phyloP scores from a whole-genome alignment of 331 rosid genomes.

The Malus hybrid region DNA sequence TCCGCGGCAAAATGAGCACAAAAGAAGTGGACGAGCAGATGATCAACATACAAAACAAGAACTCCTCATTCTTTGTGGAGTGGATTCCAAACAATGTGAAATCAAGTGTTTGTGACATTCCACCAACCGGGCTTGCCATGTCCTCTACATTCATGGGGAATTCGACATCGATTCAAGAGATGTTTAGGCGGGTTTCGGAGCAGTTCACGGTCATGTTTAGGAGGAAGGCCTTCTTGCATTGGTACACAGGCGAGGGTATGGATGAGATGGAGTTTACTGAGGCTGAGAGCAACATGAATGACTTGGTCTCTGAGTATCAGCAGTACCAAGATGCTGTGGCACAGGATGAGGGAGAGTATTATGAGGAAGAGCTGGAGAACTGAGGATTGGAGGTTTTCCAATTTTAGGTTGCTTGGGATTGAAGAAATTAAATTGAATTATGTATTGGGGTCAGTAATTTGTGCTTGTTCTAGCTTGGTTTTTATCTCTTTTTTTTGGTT shows the following conservation, averaged over 20 bases:
- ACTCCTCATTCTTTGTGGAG: constrained; percentile 76
- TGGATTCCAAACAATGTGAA: constrained; percentile 91
- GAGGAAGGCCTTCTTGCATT: constrained; percentile 42
- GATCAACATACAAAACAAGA: constrained; percentile 86
- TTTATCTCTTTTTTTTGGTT: background rate
- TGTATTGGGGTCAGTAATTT: background rate
- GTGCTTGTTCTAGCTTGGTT: background rate
- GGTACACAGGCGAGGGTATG: background rate
- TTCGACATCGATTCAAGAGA: constrained; percentile 79
- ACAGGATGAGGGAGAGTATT: constrained; percentile 38
- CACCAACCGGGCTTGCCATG: constrained; percentile 72
- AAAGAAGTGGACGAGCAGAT: constrained; percentile 24
- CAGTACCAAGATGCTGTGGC: constrained; percentile 77
- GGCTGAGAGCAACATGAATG: background rate
- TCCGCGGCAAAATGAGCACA: constrained; percentile 84
- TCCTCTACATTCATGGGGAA: constrained; percentile 86
- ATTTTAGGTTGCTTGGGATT: background rate
- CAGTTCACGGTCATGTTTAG: constrained; percentile 86
- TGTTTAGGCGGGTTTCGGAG: constrained; percentile 81
- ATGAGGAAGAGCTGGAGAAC: constrained; percentile 32
- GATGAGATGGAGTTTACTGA: background rate
- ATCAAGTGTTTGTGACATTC: constrained; percentile 82
- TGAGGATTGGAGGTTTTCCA: background rate
- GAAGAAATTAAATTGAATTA: background rate
- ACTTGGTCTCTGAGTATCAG: constrained; percentile 41